phyloP scores from a whole-genome alignment of 2,329 filamentous ascomycete genomes.

The Aspergillus pseudotamarii region DNA sequence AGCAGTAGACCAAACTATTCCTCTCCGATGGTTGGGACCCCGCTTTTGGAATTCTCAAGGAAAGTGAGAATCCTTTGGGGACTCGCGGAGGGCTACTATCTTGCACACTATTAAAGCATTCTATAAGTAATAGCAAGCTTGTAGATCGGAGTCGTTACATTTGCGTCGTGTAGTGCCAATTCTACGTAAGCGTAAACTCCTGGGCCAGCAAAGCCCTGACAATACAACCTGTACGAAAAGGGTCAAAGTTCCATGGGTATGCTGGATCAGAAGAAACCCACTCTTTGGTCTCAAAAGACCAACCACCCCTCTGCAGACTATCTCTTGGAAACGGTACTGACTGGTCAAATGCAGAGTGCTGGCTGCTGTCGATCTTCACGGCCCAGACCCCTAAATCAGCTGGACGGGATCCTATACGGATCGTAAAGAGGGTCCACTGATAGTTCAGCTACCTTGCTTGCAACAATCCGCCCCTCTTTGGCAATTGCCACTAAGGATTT shows the following conservation, averaged over 20 bases:
- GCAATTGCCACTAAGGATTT: constrained; percentile 53
- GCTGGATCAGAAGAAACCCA: too few relatives aligned
- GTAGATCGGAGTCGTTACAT: too few relatives aligned
- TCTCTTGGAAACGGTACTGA: not conserved
- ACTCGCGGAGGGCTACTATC: not conserved
- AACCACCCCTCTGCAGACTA: not conserved
- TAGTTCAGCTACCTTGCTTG: not conserved
- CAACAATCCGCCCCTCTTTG: constrained; percentile 56
- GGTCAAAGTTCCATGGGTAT: not conserved
- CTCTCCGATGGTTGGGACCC: too few relatives aligned
- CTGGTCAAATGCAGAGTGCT: too few relatives aligned
- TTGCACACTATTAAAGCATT: not conserved
- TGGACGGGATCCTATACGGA: not conserved
- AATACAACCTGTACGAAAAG: too few relatives aligned
- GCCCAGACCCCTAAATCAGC: not conserved
- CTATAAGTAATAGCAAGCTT: too few relatives aligned
- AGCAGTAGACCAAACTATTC: too few relatives aligned
- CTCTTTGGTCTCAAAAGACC: not conserved
- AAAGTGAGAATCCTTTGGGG: not conserved
- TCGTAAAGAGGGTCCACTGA: constrained; percentile 8
- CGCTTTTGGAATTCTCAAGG: not conserved
- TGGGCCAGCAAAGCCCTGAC: too few relatives aligned
- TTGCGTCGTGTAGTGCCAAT: too few relatives aligned
- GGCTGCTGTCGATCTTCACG: not conserved
- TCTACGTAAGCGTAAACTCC: too few relatives aligned